Percentiles rank a stretch among this genome's conserved stretches.
These are phyloP conservation scores for Colletotrichum abscissum DNA, from an alignment of 2,329 filamentous ascomycete genomes.

Conservation along the genomic window DNA sequence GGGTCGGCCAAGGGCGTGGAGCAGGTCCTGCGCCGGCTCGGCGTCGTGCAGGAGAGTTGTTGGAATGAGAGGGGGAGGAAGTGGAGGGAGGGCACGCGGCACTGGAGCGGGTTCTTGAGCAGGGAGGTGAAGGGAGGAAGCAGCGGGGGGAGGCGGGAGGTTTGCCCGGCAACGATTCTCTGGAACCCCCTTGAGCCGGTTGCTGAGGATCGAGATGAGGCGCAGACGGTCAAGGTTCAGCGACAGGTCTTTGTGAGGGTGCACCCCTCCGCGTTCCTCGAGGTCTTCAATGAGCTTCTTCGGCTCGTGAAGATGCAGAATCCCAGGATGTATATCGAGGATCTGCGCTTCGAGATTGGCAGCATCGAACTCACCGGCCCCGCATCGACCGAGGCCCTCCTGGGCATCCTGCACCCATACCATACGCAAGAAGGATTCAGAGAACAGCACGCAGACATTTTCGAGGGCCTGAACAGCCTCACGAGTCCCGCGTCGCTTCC, in stretches of 20 bases:
- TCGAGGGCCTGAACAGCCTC: slow-evolving; percentile 65
- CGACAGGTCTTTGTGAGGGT: slow-evolving; percentile 75
- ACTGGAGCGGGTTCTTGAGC: slow-evolving; percentile 62
- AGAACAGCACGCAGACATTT: slow-evolving; percentile 58
- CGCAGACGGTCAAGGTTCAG: slow-evolving; percentile 40
- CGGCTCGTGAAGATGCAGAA: slow-evolving; percentile 68
- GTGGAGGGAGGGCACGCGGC: slow-evolving; percentile 71
- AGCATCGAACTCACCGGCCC: slow-evolving; percentile 72
- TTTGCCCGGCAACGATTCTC: slow-evolving; percentile 79
- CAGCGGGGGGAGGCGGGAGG: slow-evolving; percentile 63
- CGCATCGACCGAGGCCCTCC: slow-evolving; percentile 81
- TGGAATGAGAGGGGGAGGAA: slow-evolving; percentile 74
- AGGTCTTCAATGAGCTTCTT: slow-evolving; percentile 73
- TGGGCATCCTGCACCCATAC: slow-evolving; percentile 73
- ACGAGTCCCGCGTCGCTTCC: slow-evolving; percentile 79
- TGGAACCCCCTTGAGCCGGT: slow-evolving; percentile 72
- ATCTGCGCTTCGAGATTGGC: slow-evolving; percentile 75
- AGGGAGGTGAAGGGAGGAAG: slow-evolving; percentile 64
- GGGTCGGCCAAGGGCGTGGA: slow-evolving; percentile 74
- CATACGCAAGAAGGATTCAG: slow-evolving; percentile 44
- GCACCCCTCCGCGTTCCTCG: slow-evolving; percentile 83
- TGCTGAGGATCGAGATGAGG: slow-evolving; percentile 37
- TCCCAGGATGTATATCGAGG: slow-evolving; percentile 72
- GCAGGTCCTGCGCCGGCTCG: slow-evolving; percentile 73
- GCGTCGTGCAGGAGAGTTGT: slow-evolving; percentile 68